Evolutionary conservation across 1,139 yeast genomes (phyloP).

Genomic region (Magnusiomyces ingens): DNA sequence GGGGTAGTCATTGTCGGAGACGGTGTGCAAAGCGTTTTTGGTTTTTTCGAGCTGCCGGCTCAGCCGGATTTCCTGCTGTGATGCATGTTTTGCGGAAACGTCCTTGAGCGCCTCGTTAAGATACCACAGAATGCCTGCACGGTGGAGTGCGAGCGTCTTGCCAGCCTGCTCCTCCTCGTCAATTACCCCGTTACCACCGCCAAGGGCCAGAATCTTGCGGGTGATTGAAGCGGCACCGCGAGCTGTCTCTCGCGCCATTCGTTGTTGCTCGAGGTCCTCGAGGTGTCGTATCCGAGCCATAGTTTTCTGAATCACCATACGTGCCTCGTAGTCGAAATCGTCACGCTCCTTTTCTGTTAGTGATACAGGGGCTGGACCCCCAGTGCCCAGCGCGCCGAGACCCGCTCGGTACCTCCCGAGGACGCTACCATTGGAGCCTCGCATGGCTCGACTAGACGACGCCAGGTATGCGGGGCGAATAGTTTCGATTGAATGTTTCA

Average conservation of each 20-base stretch:
- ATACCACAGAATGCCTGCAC: slow-evolving; percentile 34
- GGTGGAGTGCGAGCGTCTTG: slow-evolving; percentile 28
- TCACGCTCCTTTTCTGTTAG: slow-evolving; percentile 37
- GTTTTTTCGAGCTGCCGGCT: slow-evolving; percentile 32
- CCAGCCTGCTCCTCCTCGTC: slow-evolving; percentile 21
- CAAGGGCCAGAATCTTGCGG: background rate
- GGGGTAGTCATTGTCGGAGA: slow-evolving; percentile 9
- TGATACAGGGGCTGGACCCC: slow-evolving; percentile 11
- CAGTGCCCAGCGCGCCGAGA: background rate
- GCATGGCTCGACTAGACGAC: slow-evolving; percentile 12
- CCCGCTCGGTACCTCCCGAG: background rate
- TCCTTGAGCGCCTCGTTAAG: slow-evolving; percentile 29
- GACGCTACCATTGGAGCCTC: background rate
- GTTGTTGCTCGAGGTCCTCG: slow-evolving; percentile 28
- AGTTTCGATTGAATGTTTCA: slow-evolving; percentile 21
- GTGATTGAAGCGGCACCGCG: background rate
- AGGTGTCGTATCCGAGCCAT: slow-evolving; percentile 31
- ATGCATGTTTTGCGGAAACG: slow-evolving; percentile 32
- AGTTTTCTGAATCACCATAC: slow-evolving; percentile 33
- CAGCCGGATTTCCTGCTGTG: slow-evolving; percentile 34
- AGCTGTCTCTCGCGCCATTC: slow-evolving; percentile 7
- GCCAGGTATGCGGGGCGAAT: slow-evolving; percentile 32
- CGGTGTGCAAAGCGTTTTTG: slow-evolving; percentile 24
- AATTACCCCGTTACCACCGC: slow-evolving; percentile 9
- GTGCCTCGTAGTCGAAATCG: slow-evolving; percentile 38